Conservation (phyloP, 2,329 filamentous ascomycete species). For the Pseudopithomyces chartarum region DNA sequence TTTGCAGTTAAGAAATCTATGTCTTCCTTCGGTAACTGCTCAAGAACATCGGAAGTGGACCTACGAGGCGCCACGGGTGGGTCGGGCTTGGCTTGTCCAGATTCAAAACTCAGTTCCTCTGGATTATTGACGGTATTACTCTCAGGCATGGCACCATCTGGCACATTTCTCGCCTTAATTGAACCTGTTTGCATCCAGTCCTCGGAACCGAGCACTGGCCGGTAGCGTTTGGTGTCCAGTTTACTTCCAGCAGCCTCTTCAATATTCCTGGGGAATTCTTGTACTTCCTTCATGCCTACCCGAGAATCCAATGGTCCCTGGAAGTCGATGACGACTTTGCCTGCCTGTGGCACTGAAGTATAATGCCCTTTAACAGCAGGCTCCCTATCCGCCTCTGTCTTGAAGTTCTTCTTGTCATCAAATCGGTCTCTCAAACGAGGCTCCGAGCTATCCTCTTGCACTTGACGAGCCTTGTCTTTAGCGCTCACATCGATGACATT, state of each 20-base stretch:
- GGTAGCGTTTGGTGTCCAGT: no score
- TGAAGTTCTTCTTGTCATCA: not conserved
- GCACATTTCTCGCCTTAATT: not conserved
- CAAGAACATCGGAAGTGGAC: slow-evolving; percentile 35
- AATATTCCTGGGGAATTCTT: not conserved
- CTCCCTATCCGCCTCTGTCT: not conserved
- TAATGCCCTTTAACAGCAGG: not conserved
- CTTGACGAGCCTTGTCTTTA: not conserved
- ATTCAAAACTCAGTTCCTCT: not conserved
- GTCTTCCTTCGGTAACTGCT: slow-evolving; percentile 43
- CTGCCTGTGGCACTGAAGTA: not conserved
- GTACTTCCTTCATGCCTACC: not conserved
- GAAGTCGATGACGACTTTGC: not conserved
- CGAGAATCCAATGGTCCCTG: not conserved
- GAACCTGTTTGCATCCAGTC: not conserved
- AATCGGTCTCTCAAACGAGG: not conserved
- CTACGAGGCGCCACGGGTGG: not conserved
- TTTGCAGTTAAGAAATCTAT: slow-evolving; percentile 49
- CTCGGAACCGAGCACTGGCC: not conserved
- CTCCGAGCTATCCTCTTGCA: not conserved
- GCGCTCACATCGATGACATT: slow-evolving; percentile 4
- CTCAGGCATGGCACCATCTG: not conserved
- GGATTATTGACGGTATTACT: not conserved
- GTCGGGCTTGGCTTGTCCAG: not conserved
- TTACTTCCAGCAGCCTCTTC: not conserved